phyloP scores from a whole-genome alignment of 768 basidiomycete genomes.

The Dacryopinax spathularia region DNA sequence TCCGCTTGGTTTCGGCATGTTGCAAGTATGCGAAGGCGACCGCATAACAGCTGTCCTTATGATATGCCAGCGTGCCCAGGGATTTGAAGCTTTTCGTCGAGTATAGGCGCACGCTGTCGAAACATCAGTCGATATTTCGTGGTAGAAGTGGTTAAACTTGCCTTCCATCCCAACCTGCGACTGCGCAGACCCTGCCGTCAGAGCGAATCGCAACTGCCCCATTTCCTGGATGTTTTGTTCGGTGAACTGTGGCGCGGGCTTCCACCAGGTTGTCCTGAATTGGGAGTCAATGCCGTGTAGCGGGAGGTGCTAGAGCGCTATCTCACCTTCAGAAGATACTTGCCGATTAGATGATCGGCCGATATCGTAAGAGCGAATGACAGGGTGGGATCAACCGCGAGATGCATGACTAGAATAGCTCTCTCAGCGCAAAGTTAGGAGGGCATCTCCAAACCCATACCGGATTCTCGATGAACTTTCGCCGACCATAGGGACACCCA shows the following conservation, averaged over 20 bases:
- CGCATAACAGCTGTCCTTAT: constrained; percentile 62
- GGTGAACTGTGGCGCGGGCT: constrained; percentile 25
- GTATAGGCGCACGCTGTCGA: constrained; percentile 58
- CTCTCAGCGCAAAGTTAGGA: neutral
- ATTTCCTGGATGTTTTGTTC: constrained; percentile 71
- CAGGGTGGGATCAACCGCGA: constrained; percentile 49
- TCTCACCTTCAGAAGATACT: constrained; percentile 18
- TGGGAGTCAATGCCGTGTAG: neutral
- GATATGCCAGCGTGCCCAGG: constrained; percentile 72
- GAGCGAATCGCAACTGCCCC: constrained; percentile 57
- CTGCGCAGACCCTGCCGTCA: constrained; percentile 65
- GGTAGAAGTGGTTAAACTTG: constrained; percentile 28
- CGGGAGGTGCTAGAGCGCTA: neutral
- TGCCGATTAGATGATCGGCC: constrained; percentile 47
- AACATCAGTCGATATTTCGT: neutral
- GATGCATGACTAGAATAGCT: constrained; percentile 57
- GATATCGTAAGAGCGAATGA: constrained; percentile 64
- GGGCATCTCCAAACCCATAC: constrained; percentile 28
- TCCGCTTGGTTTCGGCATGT: constrained; percentile 1
- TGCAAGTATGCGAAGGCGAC: constrained; percentile 45
- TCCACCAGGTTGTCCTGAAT: constrained; percentile 38
- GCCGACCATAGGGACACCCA: constrained; percentile 59
- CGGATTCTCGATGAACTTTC: constrained; percentile 57
- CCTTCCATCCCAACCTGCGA: constrained; percentile 93
- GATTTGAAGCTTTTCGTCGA: constrained; percentile 66